Percentiles rank a stretch among this genome's conserved stretches.
Evolutionary conservation across 139 green algal genomes (phyloP).

Genomic region (Chlorella sorokiniana): DNA sequence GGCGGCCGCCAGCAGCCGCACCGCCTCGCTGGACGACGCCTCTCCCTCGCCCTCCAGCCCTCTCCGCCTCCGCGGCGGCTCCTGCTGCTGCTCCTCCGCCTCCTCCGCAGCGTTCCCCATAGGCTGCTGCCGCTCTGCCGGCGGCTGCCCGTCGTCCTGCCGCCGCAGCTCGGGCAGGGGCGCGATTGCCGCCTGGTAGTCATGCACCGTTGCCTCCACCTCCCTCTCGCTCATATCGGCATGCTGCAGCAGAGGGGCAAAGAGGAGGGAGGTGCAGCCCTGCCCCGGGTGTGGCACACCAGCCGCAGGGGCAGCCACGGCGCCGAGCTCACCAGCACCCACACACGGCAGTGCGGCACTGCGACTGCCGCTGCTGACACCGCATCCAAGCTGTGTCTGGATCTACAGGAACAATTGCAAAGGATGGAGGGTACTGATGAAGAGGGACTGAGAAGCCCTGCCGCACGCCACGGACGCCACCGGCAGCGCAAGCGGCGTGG

Average conservation of each 20-base stretch:
- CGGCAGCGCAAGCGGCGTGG: neutral
- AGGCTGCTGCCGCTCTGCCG: neutral
- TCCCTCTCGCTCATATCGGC: conserved; percentile 36
- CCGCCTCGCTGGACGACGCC: neutral
- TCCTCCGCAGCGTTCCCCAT: neutral
- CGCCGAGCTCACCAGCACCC: conserved; percentile 27
- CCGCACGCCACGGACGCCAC: too few species aligned
- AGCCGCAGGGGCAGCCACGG: neutral
- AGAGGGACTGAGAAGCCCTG: neutral
- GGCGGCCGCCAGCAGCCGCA: neutral
- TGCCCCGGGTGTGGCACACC: neutral
- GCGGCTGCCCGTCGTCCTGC: neutral
- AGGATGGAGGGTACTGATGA: neutral
- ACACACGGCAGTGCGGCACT: conserved; percentile 19
- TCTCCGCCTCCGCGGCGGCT: neutral
- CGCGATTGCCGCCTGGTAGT: conserved; percentile 13
- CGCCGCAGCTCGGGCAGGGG: neutral
- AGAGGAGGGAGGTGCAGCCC: neutral
- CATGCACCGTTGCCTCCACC: conserved; percentile 16
- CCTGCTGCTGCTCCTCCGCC: conserved; percentile 2
- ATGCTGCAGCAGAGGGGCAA: conserved; percentile 40
- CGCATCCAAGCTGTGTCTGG: conserved; percentile 23
- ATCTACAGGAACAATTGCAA: neutral
- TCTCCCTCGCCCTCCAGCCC: neutral
- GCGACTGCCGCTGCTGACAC: neutral